phyloP scores from a whole-genome alignment of 495 filamentous ascomycete genomes.

The Podospora fimiseda region DNA sequence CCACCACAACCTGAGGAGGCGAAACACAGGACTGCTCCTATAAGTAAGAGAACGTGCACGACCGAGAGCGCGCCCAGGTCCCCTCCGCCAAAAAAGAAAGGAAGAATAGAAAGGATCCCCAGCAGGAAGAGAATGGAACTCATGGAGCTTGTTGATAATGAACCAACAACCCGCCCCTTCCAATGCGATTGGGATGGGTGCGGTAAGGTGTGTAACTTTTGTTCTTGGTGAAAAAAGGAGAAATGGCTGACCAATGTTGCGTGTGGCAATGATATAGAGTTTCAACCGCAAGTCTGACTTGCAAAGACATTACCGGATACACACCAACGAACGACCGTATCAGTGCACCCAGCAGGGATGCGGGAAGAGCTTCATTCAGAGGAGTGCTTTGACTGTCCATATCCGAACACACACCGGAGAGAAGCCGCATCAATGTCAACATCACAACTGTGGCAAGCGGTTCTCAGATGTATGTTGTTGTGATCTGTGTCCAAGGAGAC shows the following conservation, averaged over 20 bases:
- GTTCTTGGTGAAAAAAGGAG: background rate
- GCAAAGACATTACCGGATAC: slow-evolving; percentile 80
- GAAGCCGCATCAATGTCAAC: slow-evolving; percentile 80
- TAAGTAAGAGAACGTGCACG: slow-evolving; percentile 32
- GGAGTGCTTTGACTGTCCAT: slow-evolving; percentile 82
- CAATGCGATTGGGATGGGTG: slow-evolving; percentile 48
- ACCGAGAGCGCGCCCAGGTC: slow-evolving; percentile 14
- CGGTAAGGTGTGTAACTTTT: slow-evolving; percentile 40
- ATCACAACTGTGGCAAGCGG: slow-evolving; percentile 71
- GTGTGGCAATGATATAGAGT: slow-evolving; percentile 45
- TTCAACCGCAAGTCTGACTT: slow-evolving; percentile 94
- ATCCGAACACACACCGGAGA: slow-evolving; percentile 83
- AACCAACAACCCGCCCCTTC: slow-evolving; percentile 46
- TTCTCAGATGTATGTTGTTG: slow-evolving; percentile 71
- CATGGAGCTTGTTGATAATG: slow-evolving; percentile 48
- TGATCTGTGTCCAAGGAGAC: background rate
- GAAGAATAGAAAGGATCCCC: slow-evolving; percentile 10
- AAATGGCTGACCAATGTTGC: background rate
- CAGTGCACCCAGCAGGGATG: slow-evolving; percentile 62
- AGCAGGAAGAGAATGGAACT: slow-evolving; percentile 42
- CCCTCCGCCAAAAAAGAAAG: slow-evolving; percentile 15
- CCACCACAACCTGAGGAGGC: slow-evolving; percentile 16
- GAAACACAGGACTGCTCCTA: slow-evolving; percentile 17
- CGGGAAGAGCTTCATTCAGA: slow-evolving; percentile 85
- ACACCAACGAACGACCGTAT: slow-evolving; percentile 85